Evolutionary conservation across 352 stramenopile genomes (phyloP).

Genomic region (Globisporangium ultimum): DNA sequence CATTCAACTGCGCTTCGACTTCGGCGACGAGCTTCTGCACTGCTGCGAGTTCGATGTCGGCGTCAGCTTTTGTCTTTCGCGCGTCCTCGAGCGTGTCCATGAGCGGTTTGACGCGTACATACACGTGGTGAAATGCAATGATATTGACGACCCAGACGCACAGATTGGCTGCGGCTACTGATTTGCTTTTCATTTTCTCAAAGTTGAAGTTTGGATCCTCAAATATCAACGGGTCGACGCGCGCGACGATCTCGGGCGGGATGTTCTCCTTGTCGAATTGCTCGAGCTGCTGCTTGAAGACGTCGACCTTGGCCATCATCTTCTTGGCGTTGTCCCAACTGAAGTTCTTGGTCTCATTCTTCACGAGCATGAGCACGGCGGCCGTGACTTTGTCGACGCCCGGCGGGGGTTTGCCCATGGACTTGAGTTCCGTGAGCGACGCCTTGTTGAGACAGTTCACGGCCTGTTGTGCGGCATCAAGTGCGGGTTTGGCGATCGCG

Average conservation of each 20-base stretch:
- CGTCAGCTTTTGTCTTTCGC: constrained; percentile 62
- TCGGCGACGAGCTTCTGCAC: constrained; percentile 83
- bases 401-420: constrained; percentile 82
- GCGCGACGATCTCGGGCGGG: constrained; percentile 78
- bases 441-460: constrained; percentile 90
- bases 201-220: constrained; percentile 92
- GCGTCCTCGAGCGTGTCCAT: constrained; percentile 91
- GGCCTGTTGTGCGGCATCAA: constrained; percentile 80
- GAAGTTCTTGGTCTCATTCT: constrained; percentile 92
- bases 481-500: constrained; percentile 72
- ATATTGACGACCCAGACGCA: constrained; percentile 95
- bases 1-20: constrained; percentile 76
- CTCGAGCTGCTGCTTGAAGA: constrained; percentile 90
- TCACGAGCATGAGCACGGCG: constrained; percentile 91
- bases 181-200: constrained; percentile 94
- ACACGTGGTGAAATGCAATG: constrained; percentile 90
- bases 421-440: constrained; percentile 86
- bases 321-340: constrained; percentile 95
- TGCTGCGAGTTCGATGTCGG: constrained; percentile 73
- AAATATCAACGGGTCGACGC: constrained; percentile 80
- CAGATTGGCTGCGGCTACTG: constrained; percentile 86
- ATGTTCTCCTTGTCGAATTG: constrained; percentile 92
- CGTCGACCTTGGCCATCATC: constrained; percentile 94
- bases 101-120: constrained; percentile 92
- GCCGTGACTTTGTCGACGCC: constrained; percentile 90